Evolutionary conservation across 805 yeast genomes (phyloP).

Genomic region (Kodamaea nitidulidarum): DNA sequence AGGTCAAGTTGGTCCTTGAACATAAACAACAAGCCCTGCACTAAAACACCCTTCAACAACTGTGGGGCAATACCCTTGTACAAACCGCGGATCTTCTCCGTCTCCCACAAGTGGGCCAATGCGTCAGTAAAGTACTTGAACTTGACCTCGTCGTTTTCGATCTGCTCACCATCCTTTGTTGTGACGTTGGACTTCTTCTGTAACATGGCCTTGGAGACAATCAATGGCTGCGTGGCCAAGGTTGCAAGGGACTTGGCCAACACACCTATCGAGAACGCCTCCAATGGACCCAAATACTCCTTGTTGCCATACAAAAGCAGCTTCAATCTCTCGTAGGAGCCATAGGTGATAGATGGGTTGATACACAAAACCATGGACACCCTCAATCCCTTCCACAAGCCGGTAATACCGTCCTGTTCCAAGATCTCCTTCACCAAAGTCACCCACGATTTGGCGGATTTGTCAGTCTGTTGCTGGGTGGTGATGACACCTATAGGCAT

Average conservation of each 20-base stretch:
- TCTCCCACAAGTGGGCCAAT: slow-evolving; percentile 51
- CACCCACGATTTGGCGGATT: slow-evolving; percentile 28
- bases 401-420: slow-evolving; percentile 60
- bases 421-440: slow-evolving; percentile 46
- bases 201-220: slow-evolving; percentile 77
- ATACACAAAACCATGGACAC: slow-evolving; percentile 73
- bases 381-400: slow-evolving; percentile 81
- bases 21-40: slow-evolving; percentile 80
- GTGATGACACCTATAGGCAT: slow-evolving; percentile 79
- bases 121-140: slow-evolving; percentile 63
- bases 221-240: slow-evolving; percentile 75
- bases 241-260: slow-evolving; percentile 79
- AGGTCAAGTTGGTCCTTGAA: slow-evolving; percentile 65
- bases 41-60: slow-evolving; percentile 73
- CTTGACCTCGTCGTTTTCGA: slow-evolving; percentile 35
- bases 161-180: slow-evolving; percentile 23
- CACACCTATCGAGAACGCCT: slow-evolving; percentile 73
- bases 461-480: slow-evolving; percentile 53
- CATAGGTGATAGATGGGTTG: slow-evolving; percentile 85
- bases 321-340: slow-evolving; percentile 68
- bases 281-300: slow-evolving; percentile 50
- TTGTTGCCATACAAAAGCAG: slow-evolving; percentile 42
- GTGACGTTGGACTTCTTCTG: slow-evolving; percentile 42
- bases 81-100: slow-evolving; percentile 62
- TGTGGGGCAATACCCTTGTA: slow-evolving; percentile 85